Evolutionary conservation across 78 protist species (phyloP).

Genomic region (Cavenderia fasciculata): DNA sequence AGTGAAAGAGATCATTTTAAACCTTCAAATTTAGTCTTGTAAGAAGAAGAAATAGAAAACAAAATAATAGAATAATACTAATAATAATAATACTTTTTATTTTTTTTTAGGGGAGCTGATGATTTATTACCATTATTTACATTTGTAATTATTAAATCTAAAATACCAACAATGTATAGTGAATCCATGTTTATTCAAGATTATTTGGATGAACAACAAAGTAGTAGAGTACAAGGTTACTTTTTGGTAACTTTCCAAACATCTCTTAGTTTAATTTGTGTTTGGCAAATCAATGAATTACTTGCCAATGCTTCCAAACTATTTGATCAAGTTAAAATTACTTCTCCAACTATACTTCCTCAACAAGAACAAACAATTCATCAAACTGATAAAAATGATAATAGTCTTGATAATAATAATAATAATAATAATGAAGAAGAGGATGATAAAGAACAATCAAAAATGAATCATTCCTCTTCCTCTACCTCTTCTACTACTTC

Average conservation of each 20-base stretch:
- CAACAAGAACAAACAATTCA: too few species aligned
- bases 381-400: too few species aligned
- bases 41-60: not conserved
- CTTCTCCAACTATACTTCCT: too few species aligned
- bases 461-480: too few species aligned
- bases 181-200: conserved; percentile 64
- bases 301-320: conserved; percentile 14
- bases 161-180: conserved; percentile 5
- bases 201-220: conserved; percentile 5
- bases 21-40: conserved; percentile 10
- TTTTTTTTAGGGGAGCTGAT: conserved; percentile 17
- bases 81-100: not conserved
- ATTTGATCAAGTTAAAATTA: conserved; percentile 27
- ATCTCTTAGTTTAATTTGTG: conserved; percentile 1
- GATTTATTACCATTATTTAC: conserved; percentile 52
- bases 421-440: too few species aligned
- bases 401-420: too few species aligned
- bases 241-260: conserved; percentile 51
- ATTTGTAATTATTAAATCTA: conserved; percentile 61
- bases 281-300: conserved; percentile 26
- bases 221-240: conserved; percentile 33
- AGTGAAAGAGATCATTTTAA: not conserved
- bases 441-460: too few species aligned
- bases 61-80: not conserved
- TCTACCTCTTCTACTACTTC: too few species aligned